Conservation (phyloP, 2,329 filamentous ascomycete species). For the Botrytis pseudocinerea region DNA sequence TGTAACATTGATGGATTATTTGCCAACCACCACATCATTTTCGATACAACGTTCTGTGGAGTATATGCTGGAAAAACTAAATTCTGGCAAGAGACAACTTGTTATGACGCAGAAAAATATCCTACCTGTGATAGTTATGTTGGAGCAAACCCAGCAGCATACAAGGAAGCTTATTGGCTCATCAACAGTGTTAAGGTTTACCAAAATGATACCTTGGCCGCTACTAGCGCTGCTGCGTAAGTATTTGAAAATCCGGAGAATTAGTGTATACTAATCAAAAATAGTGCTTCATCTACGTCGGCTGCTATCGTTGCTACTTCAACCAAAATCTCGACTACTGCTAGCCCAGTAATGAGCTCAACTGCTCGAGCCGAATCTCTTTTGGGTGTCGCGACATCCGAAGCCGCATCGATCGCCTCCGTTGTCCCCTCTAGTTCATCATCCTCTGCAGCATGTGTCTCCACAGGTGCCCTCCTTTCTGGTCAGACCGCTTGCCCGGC, state of each 20-base stretch:
- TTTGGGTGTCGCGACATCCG: background rate
- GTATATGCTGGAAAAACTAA: conserved; percentile 50
- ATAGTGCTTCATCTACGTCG: background rate
- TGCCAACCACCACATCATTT: conserved; percentile 67
- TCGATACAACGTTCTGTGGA: conserved; percentile 77
- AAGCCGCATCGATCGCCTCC: background rate
- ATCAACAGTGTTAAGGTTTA: conserved; percentile 38
- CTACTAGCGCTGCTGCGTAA: conserved; percentile 40
- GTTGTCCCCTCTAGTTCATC: conserved; percentile 5
- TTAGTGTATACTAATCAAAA: conserved; percentile 4
- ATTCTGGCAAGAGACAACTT: conserved; percentile 54
- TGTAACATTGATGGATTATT: conserved; percentile 71
- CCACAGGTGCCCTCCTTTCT: conserved; percentile 12
- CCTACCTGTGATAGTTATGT: conserved; percentile 35
- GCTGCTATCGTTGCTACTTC: background rate
- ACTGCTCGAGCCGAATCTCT: conserved; percentile 5
- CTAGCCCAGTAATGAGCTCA: background rate
- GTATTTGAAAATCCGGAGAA: background rate
- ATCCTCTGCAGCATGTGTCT: background rate
- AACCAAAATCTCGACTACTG: background rate
- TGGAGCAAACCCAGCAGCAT: conserved; percentile 33
- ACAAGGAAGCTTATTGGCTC: conserved; percentile 34
- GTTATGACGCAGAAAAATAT: conserved; percentile 47
- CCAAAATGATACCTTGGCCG: conserved; percentile 26
- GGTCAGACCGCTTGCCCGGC: conserved; percentile 3